Conservation (phyloP, 805 yeast species). For the Scheffersomyces ergatensis region DNA sequence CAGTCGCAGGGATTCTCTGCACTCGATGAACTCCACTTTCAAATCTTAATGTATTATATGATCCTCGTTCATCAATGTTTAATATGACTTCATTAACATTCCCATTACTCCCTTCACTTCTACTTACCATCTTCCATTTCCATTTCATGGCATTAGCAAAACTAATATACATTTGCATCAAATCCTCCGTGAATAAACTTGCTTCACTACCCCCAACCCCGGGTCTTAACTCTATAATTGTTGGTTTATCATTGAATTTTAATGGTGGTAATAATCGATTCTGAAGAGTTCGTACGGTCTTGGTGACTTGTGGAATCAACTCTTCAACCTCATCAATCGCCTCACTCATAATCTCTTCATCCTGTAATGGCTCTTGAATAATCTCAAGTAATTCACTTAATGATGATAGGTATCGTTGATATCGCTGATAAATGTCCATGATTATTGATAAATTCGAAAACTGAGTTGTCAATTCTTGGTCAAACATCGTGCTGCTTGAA, state of each 20-base stretch:
- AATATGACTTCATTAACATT: constrained; percentile 76
- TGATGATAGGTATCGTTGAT: constrained; percentile 22
- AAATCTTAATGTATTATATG: constrained; percentile 68
- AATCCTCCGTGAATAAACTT: constrained; percentile 75
- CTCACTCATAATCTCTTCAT: constrained; percentile 46
- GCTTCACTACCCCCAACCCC: constrained; percentile 98
- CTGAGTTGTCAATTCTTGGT: constrained; percentile 29
- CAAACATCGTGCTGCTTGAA: constrained; percentile 13
- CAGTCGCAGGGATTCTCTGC: constrained; percentile 91
- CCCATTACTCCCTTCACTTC: constrained; percentile 55
- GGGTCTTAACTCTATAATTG: constrained; percentile 83
- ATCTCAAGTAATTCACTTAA: constrained; percentile 24
- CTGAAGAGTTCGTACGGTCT: constrained; percentile 47
- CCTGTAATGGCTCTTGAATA: constrained; percentile 24
- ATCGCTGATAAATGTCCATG: constrained; percentile 28
- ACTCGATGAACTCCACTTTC: constrained; percentile 98
- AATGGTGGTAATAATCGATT: constrained; percentile 69
- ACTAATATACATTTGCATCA: constrained; percentile 76
- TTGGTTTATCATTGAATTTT: constrained; percentile 70
- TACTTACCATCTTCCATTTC: constrained; percentile 61
- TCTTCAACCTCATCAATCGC: constrained; percentile 60
- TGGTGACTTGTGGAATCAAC: constrained; percentile 43
- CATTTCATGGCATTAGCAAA: constrained; percentile 67
- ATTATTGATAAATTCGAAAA: constrained; percentile 31
- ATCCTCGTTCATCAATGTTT: constrained; percentile 67